These are phyloP conservation scores for Cetradonia linearis DNA, from an alignment of 495 filamentous ascomycete species.

Conservation along the genomic window DNA sequence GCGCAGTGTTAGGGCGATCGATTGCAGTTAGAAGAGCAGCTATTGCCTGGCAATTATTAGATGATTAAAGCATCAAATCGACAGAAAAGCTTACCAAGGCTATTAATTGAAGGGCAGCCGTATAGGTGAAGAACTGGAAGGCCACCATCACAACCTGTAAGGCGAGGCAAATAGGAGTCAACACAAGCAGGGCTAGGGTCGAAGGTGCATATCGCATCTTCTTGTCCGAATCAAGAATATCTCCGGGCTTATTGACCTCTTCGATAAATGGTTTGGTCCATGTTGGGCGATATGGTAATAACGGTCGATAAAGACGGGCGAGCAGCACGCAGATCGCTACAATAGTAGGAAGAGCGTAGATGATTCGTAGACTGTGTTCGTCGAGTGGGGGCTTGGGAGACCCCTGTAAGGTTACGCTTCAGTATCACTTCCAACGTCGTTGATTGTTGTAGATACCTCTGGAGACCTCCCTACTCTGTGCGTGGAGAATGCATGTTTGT, in stretches of 20 bases:
- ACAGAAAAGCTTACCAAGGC: constrained; percentile 39
- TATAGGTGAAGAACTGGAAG: constrained; percentile 24
- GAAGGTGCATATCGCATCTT: constrained; percentile 28
- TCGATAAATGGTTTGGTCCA: constrained; percentile 45
- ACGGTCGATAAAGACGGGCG: constrained; percentile 27
- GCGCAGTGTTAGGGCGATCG: constrained; percentile 39
- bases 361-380: constrained; percentile 38
- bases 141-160: constrained; percentile 36
- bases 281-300: constrained; percentile 31
- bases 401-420: neutral
- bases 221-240: constrained; percentile 26
- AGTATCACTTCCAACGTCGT: neutral
- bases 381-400: constrained; percentile 23
- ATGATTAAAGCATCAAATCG: constrained; percentile 7
- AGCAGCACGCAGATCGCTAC: constrained; percentile 34
- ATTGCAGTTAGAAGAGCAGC: constrained; percentile 36
- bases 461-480: neutral
- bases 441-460: neutral
- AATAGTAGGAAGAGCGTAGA: constrained; percentile 38
- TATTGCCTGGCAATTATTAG: constrained; percentile 31
- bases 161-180: constrained; percentile 34
- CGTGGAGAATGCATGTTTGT: neutral
- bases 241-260: constrained; percentile 28
- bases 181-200: constrained; percentile 33
- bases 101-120: constrained; percentile 29